Evolutionary conservation across 2,329 filamentous ascomycete species (phyloP).

Genomic region (Ceratocystis diversiconidia): DNA sequence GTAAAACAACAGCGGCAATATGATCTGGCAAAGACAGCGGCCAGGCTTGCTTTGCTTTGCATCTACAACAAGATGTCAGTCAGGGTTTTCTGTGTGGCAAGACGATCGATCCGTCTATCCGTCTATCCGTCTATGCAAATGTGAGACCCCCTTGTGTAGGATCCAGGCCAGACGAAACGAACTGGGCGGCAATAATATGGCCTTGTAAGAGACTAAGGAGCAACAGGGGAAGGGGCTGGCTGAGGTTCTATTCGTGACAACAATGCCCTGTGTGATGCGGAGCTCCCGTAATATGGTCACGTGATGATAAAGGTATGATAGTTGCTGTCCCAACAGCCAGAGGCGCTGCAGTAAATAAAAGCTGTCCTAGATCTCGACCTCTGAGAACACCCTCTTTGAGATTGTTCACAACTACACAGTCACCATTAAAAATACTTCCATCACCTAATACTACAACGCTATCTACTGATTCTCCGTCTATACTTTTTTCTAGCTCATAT

Average conservation of each 20-base stretch:
- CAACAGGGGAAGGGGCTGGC: too few relatives aligned
- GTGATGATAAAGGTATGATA: constrained; percentile 3
- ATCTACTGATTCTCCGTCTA: constrained; percentile 20
- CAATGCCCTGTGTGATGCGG: background rate
- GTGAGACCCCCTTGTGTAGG: background rate
- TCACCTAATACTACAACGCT: constrained; percentile 18
- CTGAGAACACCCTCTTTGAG: background rate
- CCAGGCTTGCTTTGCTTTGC: background rate
- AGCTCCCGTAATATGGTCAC: background rate
- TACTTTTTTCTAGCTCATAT: constrained; percentile 22
- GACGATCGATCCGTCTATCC: background rate
- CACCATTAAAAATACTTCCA: background rate
- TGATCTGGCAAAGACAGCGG: too few relatives aligned
- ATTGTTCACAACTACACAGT: background rate
- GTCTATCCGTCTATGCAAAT: background rate
- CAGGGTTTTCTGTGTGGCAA: background rate
- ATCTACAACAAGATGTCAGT: background rate
- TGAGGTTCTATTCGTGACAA: too few relatives aligned
- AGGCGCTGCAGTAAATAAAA: constrained; percentile 35
- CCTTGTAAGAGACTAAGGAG: too few relatives aligned
- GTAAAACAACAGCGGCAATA: background rate
- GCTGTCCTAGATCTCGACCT: constrained; percentile 10
- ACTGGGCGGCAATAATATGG: background rate
- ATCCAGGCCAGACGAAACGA: background rate
- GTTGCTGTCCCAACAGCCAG: constrained; percentile 20